Percentiles rank a stretch among this genome's conserved stretches.
phyloP scores from a whole-genome alignment of 2,329 filamentous ascomycete species.

The Botrytis pseudocinerea region DNA sequence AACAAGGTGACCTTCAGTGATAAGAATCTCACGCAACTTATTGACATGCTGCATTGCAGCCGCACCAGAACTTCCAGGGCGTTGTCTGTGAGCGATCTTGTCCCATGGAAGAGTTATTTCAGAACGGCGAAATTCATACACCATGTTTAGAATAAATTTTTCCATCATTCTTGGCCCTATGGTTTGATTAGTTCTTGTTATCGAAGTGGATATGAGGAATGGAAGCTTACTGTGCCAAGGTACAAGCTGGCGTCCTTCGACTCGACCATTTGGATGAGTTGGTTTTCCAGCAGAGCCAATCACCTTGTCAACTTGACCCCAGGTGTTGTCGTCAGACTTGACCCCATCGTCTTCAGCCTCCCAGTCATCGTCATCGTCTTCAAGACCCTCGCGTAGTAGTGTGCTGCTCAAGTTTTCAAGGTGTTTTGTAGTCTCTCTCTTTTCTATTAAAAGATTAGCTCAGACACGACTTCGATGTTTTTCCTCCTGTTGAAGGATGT shows the following conservation, averaged over 20 bases:
- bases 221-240: constrained; percentile 47
- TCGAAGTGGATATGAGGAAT: background rate
- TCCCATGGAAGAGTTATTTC: constrained; percentile 35
- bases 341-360: background rate
- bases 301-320: background rate
- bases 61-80: constrained; percentile 33
- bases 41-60: constrained; percentile 32
- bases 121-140: constrained; percentile 44
- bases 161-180: constrained; percentile 50
- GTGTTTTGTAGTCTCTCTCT: background rate
- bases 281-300: constrained; percentile 1
- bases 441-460: background rate
- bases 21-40: constrained; percentile 33
- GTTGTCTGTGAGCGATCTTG: constrained; percentile 33
- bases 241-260: constrained; percentile 45
- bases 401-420: background rate
- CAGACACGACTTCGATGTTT: background rate
- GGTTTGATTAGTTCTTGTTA: background rate
- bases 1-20: constrained; percentile 38
- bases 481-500: background rate
- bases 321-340: background rate
- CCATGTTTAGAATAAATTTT: constrained; percentile 46
- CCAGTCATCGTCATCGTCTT: background rate
- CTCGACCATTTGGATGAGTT: constrained; percentile 40
- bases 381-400: background rate